Percentiles rank a stretch among this genome's conserved stretches.
Evolutionary conservation across 768 basidiomycete genomes (phyloP).

Genomic region (Boletus sp.): DNA sequence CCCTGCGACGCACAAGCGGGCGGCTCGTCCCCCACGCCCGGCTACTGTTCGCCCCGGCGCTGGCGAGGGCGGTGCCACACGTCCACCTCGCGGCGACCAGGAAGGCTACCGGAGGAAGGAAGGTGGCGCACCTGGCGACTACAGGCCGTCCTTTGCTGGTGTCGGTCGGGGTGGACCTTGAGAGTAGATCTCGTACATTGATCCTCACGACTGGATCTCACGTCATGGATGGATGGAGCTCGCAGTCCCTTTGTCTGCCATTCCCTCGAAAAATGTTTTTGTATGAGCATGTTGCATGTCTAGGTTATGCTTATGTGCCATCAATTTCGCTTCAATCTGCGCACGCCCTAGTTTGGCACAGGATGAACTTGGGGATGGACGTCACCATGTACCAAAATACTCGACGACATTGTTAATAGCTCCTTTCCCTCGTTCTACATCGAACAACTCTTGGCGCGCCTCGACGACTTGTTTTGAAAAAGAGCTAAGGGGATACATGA

Average conservation of each 20-base stretch:
- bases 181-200: slow-evolving; percentile 38
- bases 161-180: slow-evolving; percentile 86
- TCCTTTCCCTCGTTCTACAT: slow-evolving; percentile 1
- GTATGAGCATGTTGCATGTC: slow-evolving; percentile 30
- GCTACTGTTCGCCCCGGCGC: slow-evolving; percentile 68
- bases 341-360: too few species aligned
- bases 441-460: slow-evolving; percentile 32
- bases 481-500: slow-evolving; percentile 32
- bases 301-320: slow-evolving; percentile 27
- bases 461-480: slow-evolving; percentile 54
- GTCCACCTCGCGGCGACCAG: slow-evolving; percentile 82
- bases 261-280: slow-evolving; percentile 15
- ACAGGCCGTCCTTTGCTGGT: slow-evolving; percentile 83
- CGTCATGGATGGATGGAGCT: neutral
- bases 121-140: slow-evolving; percentile 82
- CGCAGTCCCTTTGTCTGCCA: neutral
- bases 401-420: slow-evolving; percentile 41
- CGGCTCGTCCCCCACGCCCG: slow-evolving; percentile 81
- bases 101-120: slow-evolving; percentile 91
- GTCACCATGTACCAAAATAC: slow-evolving; percentile 37
- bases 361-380: neutral
- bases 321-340: neutral
- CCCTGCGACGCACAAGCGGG: slow-evolving; percentile 96
- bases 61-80: slow-evolving; percentile 78
- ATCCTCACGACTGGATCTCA: neutral